Percentiles rank a stretch among this genome's conserved stretches.
phyloP scores from a whole-genome alignment of 768 basidiomycete species.

The Amanita rubescens region DNA sequence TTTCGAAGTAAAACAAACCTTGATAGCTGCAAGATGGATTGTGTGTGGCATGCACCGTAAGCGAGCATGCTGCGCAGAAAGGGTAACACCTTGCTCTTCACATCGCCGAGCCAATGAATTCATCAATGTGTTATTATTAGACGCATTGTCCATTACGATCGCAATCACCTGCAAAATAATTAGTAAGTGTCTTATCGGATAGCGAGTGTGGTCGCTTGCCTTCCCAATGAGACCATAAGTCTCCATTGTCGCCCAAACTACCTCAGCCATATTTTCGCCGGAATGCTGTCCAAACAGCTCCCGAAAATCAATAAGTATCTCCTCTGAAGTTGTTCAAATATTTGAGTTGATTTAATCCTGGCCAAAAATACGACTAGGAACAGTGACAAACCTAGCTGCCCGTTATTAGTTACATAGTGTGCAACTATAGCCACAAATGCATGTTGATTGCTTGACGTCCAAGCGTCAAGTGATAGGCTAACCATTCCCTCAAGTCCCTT shows the following conservation, averaged over 20 bases:
- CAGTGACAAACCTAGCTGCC: conserved; percentile 15
- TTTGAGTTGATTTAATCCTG: neutral
- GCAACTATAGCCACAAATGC: conserved; percentile 23
- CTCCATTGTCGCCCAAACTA: conserved; percentile 22
- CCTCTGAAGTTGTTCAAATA: conserved; percentile 25
- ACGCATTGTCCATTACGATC: conserved; percentile 28
- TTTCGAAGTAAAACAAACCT: conserved; percentile 14
- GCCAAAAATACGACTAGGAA: neutral
- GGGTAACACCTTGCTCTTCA: conserved; percentile 13
- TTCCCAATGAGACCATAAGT: conserved; percentile 19
- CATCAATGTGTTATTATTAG: conserved; percentile 30
- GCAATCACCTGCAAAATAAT: conserved; percentile 19
- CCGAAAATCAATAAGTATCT: conserved; percentile 28
- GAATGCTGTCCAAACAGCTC: conserved; percentile 27
- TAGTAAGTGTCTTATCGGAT: neutral
- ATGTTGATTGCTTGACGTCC: conserved; percentile 24
- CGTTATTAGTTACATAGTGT: conserved; percentile 20
- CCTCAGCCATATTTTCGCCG: conserved; percentile 27
- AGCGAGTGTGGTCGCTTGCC: conserved; percentile 4
- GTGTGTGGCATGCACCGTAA: conserved; percentile 33
- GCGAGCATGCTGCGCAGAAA: conserved; percentile 17
- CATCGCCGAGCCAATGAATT: conserved; percentile 13
- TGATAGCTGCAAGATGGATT: conserved; percentile 27
- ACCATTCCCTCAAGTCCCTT: conserved; percentile 13
- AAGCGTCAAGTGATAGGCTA: conserved; percentile 20